Percentiles rank a stretch among this genome's conserved stretches.
Evolutionary conservation across 1,139 yeast genomes (phyloP).

Genomic region (Suhomyces maxii): DNA sequence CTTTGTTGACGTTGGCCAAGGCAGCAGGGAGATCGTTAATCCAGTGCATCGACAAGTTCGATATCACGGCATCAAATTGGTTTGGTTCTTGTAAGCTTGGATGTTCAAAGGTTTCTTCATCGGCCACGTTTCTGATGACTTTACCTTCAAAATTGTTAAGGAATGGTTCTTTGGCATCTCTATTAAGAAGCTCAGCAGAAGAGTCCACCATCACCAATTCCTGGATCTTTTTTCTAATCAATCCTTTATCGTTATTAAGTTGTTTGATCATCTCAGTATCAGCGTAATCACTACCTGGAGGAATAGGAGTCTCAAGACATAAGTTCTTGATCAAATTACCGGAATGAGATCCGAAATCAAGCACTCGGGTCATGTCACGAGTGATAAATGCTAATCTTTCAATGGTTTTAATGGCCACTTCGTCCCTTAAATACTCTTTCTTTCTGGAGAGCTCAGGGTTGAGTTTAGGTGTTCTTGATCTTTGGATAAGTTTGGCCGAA

Average conservation of each 20-base stretch:
- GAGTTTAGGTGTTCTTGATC: conserved; percentile 51
- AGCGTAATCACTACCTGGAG: conserved; percentile 30
- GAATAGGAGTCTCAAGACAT: conserved; percentile 31
- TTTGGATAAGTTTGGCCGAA: conserved; percentile 56
- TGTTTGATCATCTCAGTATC: conserved; percentile 33
- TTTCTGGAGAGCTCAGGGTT: conserved; percentile 49
- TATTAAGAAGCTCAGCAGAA: conserved; percentile 49
- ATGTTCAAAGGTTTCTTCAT: conserved; percentile 62
- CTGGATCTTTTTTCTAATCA: conserved; percentile 53
- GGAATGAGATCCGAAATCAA: conserved; percentile 75
- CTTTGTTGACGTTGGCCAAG: conserved; percentile 55
- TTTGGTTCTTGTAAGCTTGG: conserved; percentile 37
- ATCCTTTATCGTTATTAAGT: conserved; percentile 51
- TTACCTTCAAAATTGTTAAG: conserved; percentile 45
- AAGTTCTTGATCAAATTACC: conserved; percentile 54
- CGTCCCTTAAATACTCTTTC: conserved; percentile 77
- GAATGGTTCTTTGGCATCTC: conserved; percentile 41
- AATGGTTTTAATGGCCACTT: conserved; percentile 69
- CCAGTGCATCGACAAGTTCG: conserved; percentile 82
- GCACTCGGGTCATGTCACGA: conserved; percentile 55
- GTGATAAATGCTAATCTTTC: conserved; percentile 76
- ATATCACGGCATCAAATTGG: conserved; percentile 69
- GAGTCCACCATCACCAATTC: conserved; percentile 70
- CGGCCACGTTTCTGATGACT: conserved; percentile 53
- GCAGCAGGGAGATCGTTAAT: conserved; percentile 75